Evolutionary conservation across 129 eudicot species (phyloP).

Genomic region (Silybum marianum): DNA sequence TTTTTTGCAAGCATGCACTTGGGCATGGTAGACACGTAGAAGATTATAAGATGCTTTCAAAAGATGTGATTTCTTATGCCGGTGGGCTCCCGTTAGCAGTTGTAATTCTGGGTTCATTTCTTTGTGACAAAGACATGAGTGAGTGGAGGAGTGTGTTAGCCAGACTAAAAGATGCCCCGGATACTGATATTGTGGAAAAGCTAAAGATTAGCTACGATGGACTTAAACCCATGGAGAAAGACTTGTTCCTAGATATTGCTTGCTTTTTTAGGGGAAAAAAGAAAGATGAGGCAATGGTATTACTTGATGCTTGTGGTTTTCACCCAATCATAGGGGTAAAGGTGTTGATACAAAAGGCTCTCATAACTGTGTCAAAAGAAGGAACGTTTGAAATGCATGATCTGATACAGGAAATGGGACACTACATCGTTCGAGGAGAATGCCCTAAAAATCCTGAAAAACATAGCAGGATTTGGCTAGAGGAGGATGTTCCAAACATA

Average conservation of each 20-base stretch:
- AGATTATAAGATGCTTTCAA: constrained; percentile 14
- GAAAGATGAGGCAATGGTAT: not conserved
- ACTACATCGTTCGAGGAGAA: constrained; percentile 25
- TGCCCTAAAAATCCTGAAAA: not conserved
- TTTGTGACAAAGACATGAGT: not conserved
- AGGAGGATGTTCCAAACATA: too few species aligned
- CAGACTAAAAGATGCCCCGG: constrained; percentile 5
- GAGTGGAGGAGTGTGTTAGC: constrained; percentile 23
- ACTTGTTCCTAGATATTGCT: not conserved
- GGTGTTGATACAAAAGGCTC: constrained; percentile 17
- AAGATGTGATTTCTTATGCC: constrained; percentile 7
- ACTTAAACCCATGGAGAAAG: not conserved
- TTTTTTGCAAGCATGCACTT: constrained; percentile 11
- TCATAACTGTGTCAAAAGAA: not conserved
- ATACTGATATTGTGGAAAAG: constrained; percentile 12
- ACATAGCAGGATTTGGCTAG: not conserved
- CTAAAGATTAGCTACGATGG: constrained; percentile 30
- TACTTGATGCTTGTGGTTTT: constrained; percentile 7
- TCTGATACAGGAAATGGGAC: constrained; percentile 31
- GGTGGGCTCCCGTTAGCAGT: constrained; percentile 33
- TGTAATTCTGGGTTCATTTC: constrained; percentile 21
- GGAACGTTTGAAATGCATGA: constrained; percentile 25
- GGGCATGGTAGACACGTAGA: not conserved
- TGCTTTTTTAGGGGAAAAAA: not conserved
- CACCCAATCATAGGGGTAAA: constrained; percentile 27